Conservation (phyloP, 2,329 filamentous ascomycete species). For the Thielaviopsis musarum region DNA sequence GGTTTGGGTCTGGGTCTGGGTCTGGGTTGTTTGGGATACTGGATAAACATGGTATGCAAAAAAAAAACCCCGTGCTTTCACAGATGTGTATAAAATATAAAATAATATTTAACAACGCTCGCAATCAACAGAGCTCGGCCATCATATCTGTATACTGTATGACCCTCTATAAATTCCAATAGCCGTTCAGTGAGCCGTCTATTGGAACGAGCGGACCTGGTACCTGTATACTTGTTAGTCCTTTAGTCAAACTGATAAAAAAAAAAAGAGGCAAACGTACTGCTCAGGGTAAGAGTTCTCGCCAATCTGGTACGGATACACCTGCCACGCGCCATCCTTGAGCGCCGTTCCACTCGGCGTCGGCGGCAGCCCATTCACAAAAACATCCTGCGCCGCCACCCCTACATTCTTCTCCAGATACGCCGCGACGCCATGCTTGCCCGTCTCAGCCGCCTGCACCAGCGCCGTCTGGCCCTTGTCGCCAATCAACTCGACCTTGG, state of each 20-base stretch:
- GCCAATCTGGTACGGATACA: slow-evolving; percentile 48
- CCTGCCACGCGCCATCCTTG: slow-evolving; percentile 37
- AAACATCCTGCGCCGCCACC: slow-evolving; percentile 36
- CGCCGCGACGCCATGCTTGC: slow-evolving; percentile 53
- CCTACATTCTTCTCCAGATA: slow-evolving; percentile 34
- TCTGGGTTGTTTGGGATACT: neutral
- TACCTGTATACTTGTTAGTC: slow-evolving; percentile 22
- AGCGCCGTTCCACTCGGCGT: slow-evolving; percentile 54
- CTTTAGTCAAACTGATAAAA: neutral
- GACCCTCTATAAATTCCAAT: slow-evolving; percentile 16
- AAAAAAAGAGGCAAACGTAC: slow-evolving; percentile 31
- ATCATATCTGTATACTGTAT: neutral
- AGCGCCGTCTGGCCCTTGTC: slow-evolving; percentile 46
- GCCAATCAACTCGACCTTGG: slow-evolving; percentile 66
- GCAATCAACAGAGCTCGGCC: neutral
- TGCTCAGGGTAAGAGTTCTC: slow-evolving; percentile 54
- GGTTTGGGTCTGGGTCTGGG: neutral
- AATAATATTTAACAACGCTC: slow-evolving; percentile 3
- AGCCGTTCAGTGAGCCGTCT: slow-evolving; percentile 14
- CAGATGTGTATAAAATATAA: neutral
- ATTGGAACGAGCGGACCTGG: slow-evolving; percentile 47
- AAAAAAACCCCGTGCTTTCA: neutral
- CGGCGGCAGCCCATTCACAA: slow-evolving; percentile 71
- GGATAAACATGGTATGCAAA: too few relatives aligned
- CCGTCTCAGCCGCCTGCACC: slow-evolving; percentile 59